Conservation (phyloP, 148 eudicot genomes). For the Diospyros lotus region DNA sequence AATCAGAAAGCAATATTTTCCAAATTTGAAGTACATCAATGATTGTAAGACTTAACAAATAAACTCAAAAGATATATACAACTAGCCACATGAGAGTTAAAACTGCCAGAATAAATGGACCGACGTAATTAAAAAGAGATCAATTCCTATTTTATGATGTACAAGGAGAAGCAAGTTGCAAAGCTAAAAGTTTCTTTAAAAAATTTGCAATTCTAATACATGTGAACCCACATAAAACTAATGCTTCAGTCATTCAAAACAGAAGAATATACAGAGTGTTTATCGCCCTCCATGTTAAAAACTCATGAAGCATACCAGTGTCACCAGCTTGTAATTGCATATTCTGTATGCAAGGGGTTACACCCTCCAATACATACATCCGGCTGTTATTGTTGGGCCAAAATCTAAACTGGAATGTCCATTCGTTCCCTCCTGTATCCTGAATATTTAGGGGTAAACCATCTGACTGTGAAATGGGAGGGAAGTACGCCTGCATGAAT, state of each 20-base stretch:
- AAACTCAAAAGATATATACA: not conserved
- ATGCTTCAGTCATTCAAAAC: not conserved
- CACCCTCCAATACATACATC: slow-evolving; percentile 99
- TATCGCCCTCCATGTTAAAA: slow-evolving; percentile 4
- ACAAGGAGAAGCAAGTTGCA: not conserved
- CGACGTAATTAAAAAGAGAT: not conserved
- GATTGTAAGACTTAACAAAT: not conserved
- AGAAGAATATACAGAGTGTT: not conserved
- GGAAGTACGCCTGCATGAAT: slow-evolving; percentile 85
- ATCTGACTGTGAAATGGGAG: slow-evolving; percentile 82
- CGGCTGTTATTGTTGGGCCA: slow-evolving; percentile 99
- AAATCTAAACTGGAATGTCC: slow-evolving; percentile 97
- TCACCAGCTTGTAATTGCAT: slow-evolving; percentile 98
- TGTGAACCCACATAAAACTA: not conserved
- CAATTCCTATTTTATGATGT: not conserved
- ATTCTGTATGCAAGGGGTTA: slow-evolving; percentile 91
- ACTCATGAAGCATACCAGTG: slow-evolving; percentile 53
- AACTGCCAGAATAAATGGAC: not conserved
- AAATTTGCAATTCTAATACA: not conserved
- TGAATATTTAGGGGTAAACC: slow-evolving; percentile 85
- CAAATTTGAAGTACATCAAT: not conserved
- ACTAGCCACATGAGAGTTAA: not conserved
- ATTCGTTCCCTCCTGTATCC: slow-evolving; percentile 93
- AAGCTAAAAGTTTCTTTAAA: not conserved
- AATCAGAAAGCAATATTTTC: not conserved